Evolutionary conservation across 139 green algal genomes (phyloP).

Genomic region (Haematococcus sp.): DNA sequence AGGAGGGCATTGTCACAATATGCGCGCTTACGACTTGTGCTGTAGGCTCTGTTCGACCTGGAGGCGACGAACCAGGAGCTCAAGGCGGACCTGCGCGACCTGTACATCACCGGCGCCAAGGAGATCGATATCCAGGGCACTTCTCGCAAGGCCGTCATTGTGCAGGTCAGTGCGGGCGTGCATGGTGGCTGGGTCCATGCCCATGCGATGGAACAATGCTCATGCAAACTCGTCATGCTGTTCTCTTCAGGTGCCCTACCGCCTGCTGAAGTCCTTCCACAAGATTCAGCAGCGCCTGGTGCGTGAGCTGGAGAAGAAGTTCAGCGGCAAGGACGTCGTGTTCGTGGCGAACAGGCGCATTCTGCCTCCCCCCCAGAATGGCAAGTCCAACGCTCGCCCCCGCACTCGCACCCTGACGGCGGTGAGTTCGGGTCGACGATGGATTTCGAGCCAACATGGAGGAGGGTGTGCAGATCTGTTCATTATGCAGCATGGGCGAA

Average conservation of each 20-base stretch:
- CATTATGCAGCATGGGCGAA: too few species aligned
- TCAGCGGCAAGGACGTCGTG: conserved; percentile 97
- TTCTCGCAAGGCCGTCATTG: conserved; percentile 94
- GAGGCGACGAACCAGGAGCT: conserved; percentile 98
- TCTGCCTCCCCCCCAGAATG: conserved; percentile 74
- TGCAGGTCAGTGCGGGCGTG: conserved; percentile 69
- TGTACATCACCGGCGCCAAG: conserved; percentile 95
- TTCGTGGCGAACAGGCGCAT: conserved; percentile 95
- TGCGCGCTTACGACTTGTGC: too few species aligned
- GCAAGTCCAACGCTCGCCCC: conserved; percentile 65
- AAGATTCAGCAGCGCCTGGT: conserved; percentile 97
- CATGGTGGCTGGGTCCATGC: neutral
- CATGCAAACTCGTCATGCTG: neutral
- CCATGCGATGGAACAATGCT: neutral
- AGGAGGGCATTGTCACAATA: too few species aligned
- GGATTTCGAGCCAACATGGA: neutral
- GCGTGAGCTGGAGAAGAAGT: conserved; percentile 99
- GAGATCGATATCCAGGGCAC: conserved; percentile 86
- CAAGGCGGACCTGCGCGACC: conserved; percentile 94
- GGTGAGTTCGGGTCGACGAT: conserved; percentile 37
- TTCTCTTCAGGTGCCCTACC: conserved; percentile 83
- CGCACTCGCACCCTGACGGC: conserved; percentile 92
- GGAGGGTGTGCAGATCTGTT: too few species aligned
- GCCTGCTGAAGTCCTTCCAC: conserved; percentile 96
- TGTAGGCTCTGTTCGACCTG: conserved; percentile 97